These are phyloP conservation scores for Platanthera guangdongensis DNA, from an alignment of 106 monocot species.

Conservation along the genomic window DNA sequence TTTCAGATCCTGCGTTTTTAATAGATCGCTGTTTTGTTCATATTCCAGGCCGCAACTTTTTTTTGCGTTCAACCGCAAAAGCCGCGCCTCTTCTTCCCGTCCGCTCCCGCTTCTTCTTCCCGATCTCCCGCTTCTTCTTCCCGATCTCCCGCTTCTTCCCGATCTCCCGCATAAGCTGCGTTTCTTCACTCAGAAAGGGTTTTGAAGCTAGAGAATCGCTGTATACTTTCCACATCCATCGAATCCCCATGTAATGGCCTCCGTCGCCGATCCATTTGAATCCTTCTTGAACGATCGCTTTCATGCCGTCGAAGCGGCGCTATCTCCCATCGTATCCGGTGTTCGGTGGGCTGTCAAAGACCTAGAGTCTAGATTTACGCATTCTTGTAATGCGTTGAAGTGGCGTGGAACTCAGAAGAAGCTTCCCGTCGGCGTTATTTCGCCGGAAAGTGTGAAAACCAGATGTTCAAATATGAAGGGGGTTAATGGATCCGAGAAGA, in stretches of 20 bases:
- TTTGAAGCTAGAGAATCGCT: neutral
- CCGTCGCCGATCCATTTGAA: neutral
- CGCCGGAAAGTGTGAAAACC: slow-evolving; percentile 12
- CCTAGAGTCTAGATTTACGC: slow-evolving; percentile 16
- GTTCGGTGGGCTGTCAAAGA: slow-evolving; percentile 19
- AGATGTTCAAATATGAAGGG: slow-evolving; percentile 3
- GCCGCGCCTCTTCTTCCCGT: too few species aligned
- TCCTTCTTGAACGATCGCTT: slow-evolving; percentile 10
- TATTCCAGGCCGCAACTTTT: too few species aligned
- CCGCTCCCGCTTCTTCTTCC: too few species aligned
- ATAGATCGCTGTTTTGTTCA: too few species aligned
- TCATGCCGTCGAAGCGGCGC: slow-evolving; percentile 16
- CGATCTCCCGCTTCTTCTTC: too few species aligned
- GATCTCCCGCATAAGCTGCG: neutral
- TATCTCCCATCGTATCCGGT: slow-evolving; percentile 28
- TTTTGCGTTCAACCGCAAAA: too few species aligned
- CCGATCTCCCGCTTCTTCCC: too few species aligned
- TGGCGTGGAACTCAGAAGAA: slow-evolving; percentile 5
- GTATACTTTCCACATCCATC: neutral
- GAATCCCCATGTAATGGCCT: neutral
- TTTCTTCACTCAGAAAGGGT: neutral
- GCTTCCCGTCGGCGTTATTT: neutral
- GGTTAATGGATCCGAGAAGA: neutral
- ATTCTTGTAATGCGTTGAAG: neutral
- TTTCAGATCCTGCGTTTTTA: too few species aligned